phyloP scores from a whole-genome alignment of 1,139 yeast species.

The Debaryomyces sp. region DNA sequence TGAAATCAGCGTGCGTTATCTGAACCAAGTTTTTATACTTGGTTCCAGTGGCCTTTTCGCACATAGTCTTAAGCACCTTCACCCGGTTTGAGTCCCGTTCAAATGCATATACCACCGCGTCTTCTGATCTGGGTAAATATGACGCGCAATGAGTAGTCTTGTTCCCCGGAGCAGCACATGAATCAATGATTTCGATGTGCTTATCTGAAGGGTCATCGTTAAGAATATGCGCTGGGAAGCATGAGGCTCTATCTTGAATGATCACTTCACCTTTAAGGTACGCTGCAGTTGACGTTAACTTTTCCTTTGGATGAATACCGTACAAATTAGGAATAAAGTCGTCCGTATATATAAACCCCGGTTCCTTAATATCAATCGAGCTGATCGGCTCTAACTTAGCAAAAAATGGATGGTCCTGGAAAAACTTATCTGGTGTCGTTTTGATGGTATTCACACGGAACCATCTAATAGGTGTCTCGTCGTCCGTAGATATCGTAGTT shows the following conservation, averaged over 20 bases:
- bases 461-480: constrained; percentile 89
- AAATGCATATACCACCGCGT: constrained; percentile 70
- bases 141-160: constrained; percentile 94
- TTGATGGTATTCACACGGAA: constrained; percentile 69
- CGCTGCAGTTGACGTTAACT: constrained; percentile 62
- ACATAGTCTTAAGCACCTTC: constrained; percentile 74
- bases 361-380: constrained; percentile 41
- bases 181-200: constrained; percentile 71
- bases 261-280: constrained; percentile 78
- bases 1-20: constrained; percentile 84
- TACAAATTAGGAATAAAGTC: constrained; percentile 69
- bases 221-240: constrained; percentile 90
- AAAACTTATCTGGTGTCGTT: constrained; percentile 41
- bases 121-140: constrained; percentile 34
- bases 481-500: constrained; percentile 38
- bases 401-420: constrained; percentile 42
- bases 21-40: constrained; percentile 50
- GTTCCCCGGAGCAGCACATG: constrained; percentile 98
- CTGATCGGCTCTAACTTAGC: constrained; percentile 51
- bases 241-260: constrained; percentile 94
- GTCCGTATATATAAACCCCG: constrained; percentile 71
- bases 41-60: constrained; percentile 72
- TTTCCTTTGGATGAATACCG: constrained; percentile 79
- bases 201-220: constrained; percentile 51
- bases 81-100: constrained; percentile 82